Evolutionary conservation across 768 basidiomycete species (phyloP).

Genomic region (Lactarius tabidus): DNA sequence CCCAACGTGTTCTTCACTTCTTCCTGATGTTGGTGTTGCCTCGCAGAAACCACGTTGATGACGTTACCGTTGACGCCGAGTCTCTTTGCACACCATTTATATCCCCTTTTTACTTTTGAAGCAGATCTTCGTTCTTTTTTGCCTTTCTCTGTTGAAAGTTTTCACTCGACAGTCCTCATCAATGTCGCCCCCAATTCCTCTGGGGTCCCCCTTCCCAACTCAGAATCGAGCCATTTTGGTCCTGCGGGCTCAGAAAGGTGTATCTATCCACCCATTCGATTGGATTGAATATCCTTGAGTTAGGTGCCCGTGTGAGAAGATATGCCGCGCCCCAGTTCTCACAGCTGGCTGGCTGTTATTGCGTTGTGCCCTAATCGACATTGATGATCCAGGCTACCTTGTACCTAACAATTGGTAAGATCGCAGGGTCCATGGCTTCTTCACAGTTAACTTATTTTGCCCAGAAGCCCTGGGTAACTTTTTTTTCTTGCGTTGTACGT

Average conservation of each 20-base stretch:
- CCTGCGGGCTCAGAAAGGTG: slow-evolving; percentile 32
- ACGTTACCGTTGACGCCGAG: neutral
- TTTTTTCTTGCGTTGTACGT: slow-evolving; percentile 29
- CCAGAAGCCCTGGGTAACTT: neutral
- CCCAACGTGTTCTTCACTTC: neutral
- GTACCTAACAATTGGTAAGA: slow-evolving; percentile 29
- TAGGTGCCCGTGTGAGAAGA: slow-evolving; percentile 29
- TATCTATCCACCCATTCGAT: slow-evolving; percentile 5
- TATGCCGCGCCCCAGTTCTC: slow-evolving; percentile 31
- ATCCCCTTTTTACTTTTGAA: slow-evolving; percentile 10
- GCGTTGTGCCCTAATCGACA: slow-evolving; percentile 29
- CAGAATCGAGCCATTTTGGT: slow-evolving; percentile 32
- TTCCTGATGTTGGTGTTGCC: neutral
- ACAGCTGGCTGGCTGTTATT: slow-evolving; percentile 33
- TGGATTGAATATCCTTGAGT: slow-evolving; percentile 7
- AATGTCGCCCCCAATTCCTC: neutral
- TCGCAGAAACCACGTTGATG: neutral
- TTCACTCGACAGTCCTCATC: slow-evolving; percentile 22
- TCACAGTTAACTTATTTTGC: slow-evolving; percentile 1
- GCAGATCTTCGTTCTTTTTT: slow-evolving; percentile 14
- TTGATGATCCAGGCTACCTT: neutral
- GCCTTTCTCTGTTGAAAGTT: slow-evolving; percentile 15
- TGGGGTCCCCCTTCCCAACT: slow-evolving; percentile 24
- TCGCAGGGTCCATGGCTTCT: neutral
- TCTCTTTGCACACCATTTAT: neutral